Evolutionary conservation across 108 stramenopile species (phyloP).

Genomic region (Skeletonema menzelii): DNA sequence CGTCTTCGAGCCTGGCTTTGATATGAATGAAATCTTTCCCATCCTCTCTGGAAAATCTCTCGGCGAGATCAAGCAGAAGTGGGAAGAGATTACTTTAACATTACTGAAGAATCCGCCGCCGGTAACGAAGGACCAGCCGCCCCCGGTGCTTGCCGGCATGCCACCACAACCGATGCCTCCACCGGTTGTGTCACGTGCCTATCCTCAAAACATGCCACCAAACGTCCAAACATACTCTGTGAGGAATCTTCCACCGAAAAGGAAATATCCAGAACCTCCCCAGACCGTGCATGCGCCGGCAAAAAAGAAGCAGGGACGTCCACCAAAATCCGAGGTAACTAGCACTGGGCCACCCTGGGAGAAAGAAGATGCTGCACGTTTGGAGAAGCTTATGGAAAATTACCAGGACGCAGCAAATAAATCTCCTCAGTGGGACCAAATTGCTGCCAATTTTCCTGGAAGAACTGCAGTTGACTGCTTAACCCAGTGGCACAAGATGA

Average conservation of each 20-base stretch:
- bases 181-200: neutral
- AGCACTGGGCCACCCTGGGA: neutral
- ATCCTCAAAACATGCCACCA: neutral
- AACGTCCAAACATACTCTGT: neutral
- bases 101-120: neutral
- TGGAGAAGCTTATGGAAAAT: neutral
- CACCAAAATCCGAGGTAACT: neutral
- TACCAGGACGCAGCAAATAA: constrained; percentile 27
- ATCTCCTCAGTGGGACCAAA: constrained; percentile 77
- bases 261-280: neutral
- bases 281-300: neutral
- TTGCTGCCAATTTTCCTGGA: constrained; percentile 64
- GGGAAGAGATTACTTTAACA: neutral
- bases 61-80: constrained; percentile 12
- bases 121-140: neutral
- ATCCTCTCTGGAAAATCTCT: constrained; percentile 5
- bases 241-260: neutral
- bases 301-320: constrained; percentile 2
- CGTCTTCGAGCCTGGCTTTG: constrained; percentile 2
- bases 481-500: constrained; percentile 72
- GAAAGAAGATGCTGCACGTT: neutral
- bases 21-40: neutral
- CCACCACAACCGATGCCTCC: neutral
- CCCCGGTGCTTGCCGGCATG: neutral
- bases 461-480: constrained; percentile 79